Evolutionary conservation across 257 asterid species (phyloP), one percentile per base, ranked within the genome.

Genomic region (Perilla frutescens): DNA sequence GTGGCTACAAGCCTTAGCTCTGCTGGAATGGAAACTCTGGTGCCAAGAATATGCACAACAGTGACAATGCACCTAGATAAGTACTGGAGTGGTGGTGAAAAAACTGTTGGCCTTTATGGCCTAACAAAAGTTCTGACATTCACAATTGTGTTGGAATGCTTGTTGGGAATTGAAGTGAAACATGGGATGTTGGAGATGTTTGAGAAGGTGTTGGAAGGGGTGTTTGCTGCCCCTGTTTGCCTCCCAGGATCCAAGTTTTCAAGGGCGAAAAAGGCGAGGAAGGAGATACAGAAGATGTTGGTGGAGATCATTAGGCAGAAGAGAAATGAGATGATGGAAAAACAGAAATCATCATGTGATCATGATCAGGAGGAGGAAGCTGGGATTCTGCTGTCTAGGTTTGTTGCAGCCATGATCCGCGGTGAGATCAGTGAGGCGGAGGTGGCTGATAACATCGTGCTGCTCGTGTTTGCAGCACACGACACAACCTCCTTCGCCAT

Each of bases 401-500:
- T 93, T 36, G 91, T 93, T 37, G 76, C 62, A 54, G 91, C 90
- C 20, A 68, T 89, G 76, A 86, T 90, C 68, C 81, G 86, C 0
- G 92, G 96, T 1, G 96, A 88, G 78, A 84, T 93, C 13, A 87
- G 74, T 13, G 97, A 93, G 80, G 84, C 65, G 6, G 98, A 91
- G 82, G 96, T 91, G 61, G 89, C 83, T 58, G 97, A 93, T 74
- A 93, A 93, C 43, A 80, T 93, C 8, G 90, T 91, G 48, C 68
- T 93, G 82, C 82, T 93, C 6, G 96, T 93, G 2, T 93, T 93
- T 81, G 98, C 96, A 13, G 97, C 98, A 0, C 98, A 90, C 59
- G 98, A 91, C 59, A 93, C 98, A 1, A 93, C 97, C 32, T 84
- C 97, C 32, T 93, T 93, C 49, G 97, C 97, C 81, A 91, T 93